These are phyloP conservation scores for Gastrolobium villosum DNA, from an alignment of 306 rosid genomes.

Conservation along the genomic window DNA sequence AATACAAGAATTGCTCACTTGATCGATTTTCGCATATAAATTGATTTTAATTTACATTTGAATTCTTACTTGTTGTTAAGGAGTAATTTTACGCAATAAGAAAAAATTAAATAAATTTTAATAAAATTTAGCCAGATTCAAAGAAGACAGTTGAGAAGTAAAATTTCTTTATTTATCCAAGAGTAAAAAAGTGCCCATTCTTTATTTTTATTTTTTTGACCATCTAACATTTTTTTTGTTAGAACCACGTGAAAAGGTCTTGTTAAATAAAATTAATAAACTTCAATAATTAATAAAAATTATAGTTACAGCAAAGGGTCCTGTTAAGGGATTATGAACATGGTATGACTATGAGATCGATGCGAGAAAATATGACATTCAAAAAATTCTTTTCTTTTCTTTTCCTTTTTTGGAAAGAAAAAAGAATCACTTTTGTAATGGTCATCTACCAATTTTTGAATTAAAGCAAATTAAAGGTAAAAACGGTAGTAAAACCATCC, in stretches of 20 bases:
- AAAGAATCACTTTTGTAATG: not conserved
- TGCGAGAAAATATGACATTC: not conserved
- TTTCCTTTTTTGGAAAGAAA: too few species aligned
- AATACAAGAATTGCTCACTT: too few species aligned
- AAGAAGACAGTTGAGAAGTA: not conserved
- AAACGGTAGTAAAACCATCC: constrained; percentile 41
- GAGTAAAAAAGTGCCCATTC: not conserved
- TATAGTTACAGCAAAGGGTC: not conserved
- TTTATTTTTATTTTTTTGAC: not conserved
- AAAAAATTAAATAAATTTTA: too few species aligned
- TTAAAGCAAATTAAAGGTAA: constrained; percentile 40
- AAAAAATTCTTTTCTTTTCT: too few species aligned
- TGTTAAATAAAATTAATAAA: not conserved
- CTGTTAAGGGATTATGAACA: not conserved
- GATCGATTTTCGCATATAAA: too few species aligned
- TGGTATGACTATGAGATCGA: not conserved
- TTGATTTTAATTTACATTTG: too few species aligned
- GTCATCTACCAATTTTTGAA: constrained; percentile 30
- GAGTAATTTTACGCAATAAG: not conserved
- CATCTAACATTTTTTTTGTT: not conserved
- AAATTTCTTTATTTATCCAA: not conserved
- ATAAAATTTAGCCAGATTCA: too few species aligned
- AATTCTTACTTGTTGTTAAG: not conserved
- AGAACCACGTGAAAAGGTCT: not conserved
- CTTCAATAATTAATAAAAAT: not conserved